Base-by-base conservation (phyloP, 306 rosid species). In the Phaseolus lunatus region DNA sequence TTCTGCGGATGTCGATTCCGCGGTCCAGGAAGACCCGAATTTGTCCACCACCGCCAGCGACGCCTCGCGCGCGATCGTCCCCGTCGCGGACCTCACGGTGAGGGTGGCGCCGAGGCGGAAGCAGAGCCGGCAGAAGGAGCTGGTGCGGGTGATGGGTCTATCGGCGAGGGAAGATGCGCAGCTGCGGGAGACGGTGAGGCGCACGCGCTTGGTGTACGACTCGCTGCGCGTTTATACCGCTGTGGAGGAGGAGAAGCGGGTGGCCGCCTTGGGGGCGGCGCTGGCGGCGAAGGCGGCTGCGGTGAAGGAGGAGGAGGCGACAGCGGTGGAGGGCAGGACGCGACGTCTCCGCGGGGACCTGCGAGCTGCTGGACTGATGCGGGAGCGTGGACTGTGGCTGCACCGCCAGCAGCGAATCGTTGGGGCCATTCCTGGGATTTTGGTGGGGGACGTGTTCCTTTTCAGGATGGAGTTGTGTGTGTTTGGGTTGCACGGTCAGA, bases 381-480 rank as follows among this genome's bases (percentile, higher is more conserved):
- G 87, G n/a, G 82, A 79, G 4, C 88, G 83, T 0, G 91, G 85
- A 9, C 53, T 95, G 74, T 95, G 99, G 99, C 81, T 92, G 53
- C 88, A 95, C 72, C 93, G 99, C 0, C 97, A 92, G 11, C 89
- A 95, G 56, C 65, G 99, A 37, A 91, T 95, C 15, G 97, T 95
- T 57, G 99, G 99, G 19, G 86, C 96, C 3, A 92, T 92, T 8
- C 99, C 99, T 0, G 99, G 99, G 1, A 84, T 95, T 1, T 69
- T 47, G 33, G 83, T 92, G 52, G 99, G 97, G 2, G 99, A 95
- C 73, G 18, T 95, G 27, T 95, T 95, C 72, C 82, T 85, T 19
- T 95, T 88, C 26, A 72, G 99, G 67, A 95, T 95, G 96, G 97
- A 95, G 52, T 41, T 95, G 79, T 87, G 90, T 41, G 97, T 95